Conservation (phyloP, 225 moss, liverwort and hornwort genomes). For the Polytrichum commune region DNA sequence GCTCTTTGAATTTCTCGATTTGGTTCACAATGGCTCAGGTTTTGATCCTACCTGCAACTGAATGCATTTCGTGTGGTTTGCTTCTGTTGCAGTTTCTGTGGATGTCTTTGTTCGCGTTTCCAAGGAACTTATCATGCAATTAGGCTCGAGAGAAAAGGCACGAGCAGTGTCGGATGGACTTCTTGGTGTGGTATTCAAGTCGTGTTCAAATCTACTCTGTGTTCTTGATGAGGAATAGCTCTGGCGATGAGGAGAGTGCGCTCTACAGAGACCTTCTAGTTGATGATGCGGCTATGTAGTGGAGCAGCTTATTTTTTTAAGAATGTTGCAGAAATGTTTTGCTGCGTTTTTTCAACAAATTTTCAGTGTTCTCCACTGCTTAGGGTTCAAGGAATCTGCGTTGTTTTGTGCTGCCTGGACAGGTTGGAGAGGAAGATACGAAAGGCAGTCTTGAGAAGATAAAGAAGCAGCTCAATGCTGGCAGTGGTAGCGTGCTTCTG, state of each 20-base stretch:
- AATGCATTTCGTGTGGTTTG: neutral
- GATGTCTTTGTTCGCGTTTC: neutral
- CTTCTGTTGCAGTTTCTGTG: neutral
- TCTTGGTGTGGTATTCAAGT: neutral
- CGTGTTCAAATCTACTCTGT: neutral
- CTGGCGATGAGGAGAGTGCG: neutral
- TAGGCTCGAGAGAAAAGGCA: too few relatives aligned
- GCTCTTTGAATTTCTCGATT: neutral
- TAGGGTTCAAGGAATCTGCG: slow-evolving; percentile 18
- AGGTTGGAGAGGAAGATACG: slow-evolving; percentile 68
- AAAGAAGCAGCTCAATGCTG: slow-evolving; percentile 78
- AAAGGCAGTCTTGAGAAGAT: slow-evolving; percentile 82
- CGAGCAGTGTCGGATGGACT: neutral
- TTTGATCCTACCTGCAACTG: too few relatives aligned
- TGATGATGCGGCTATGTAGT: neutral
- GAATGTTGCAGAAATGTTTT: too few relatives aligned
- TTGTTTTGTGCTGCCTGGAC: slow-evolving; percentile 2
- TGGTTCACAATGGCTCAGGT: slow-evolving; percentile 11
- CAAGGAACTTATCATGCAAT: too few relatives aligned
- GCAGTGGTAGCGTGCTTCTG: slow-evolving; percentile 59
- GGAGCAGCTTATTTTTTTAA: neutral
- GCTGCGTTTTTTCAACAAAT: too few relatives aligned
- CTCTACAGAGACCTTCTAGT: neutral
- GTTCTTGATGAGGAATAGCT: neutral
- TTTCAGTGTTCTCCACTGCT: neutral